Percentiles rank a stretch among this genome's conserved stretches.
phyloP scores from a whole-genome alignment of 2,329 filamentous ascomycete species.

The Trichophyton mentagrophytes region DNA sequence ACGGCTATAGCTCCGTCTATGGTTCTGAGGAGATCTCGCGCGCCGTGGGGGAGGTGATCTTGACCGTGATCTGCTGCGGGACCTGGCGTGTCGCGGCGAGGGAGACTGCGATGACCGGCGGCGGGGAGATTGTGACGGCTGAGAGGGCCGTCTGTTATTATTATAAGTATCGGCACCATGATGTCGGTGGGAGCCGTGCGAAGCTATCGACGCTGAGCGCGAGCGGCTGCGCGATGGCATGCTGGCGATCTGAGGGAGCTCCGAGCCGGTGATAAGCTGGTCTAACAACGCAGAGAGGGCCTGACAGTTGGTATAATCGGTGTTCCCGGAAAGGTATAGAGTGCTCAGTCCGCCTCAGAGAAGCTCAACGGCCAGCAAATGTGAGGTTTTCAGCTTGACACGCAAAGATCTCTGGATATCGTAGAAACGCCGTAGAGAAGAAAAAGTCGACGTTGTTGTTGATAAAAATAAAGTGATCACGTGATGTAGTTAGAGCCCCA shows the following conservation, averaged over 20 bases:
- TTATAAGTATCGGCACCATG: neutral
- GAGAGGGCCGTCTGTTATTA: neutral
- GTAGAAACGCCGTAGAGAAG: too few relatives aligned
- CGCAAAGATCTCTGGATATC: too few relatives aligned
- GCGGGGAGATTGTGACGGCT: constrained; percentile 13
- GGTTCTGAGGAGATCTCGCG: constrained; percentile 2
- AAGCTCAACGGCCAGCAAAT: neutral
- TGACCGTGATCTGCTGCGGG: constrained; percentile 10
- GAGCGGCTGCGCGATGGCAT: constrained; percentile 6
- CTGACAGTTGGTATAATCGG: neutral
- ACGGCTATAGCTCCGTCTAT: neutral
- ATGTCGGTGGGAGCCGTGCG: neutral
- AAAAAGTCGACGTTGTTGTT: too few relatives aligned
- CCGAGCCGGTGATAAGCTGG: neutral
- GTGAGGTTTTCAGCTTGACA: neutral
- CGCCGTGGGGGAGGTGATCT: neutral
- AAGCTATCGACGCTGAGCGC: neutral
- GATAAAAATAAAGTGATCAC: too few relatives aligned
- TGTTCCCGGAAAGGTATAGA: too few relatives aligned
- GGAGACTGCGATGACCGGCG: constrained; percentile 20
- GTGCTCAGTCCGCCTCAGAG: too few relatives aligned
- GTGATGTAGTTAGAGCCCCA: too few relatives aligned
- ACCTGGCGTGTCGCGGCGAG: constrained; percentile 11
- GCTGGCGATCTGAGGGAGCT: neutral
- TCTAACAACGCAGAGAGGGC: neutral